Base-by-base conservation (phyloP, 192 early-diverging fungal genomes). In the Linnemannia zychae region DNA sequence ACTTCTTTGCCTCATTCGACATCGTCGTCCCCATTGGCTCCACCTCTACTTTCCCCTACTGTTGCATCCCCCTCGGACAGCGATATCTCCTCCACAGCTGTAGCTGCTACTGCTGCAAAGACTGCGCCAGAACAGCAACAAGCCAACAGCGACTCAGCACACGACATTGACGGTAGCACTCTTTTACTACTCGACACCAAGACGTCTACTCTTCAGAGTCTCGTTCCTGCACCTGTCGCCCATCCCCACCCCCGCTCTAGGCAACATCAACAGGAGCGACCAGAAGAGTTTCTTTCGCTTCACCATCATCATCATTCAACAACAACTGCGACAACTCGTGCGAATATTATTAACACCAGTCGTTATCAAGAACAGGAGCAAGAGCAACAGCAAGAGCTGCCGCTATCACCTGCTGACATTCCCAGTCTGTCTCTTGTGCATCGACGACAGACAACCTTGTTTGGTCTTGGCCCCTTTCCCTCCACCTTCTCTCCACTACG, bases 341-440 rank as follows among this genome's bases (percentile, higher is more conserved):
- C 57, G 57, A 63, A 63, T 44, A 44, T 6, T 63, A 31, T 31
- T 63, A 24, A n/a, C 9, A 28, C 24, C 0, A 28, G 57, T 63
- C 57, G 28, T 13, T 63, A 63, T 63, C 57, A 63, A 31, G 24
- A 24, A 15, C 57, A 63, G 22, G 11, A 63, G 6, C 7, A 60
- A 60, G 57, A 28, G n/a, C 52, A 63, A 63, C 2, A 12, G 13
- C 57, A 31, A 31, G 50, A 22, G 22, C 57, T n/a, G 22, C 57
- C 31, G 57, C 57, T 63, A 63, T 63, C 57, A 63, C 57, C 57
- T 63, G 57, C 57, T 63, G 57, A 63, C 57, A 63, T 31, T 63
- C 28, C 57, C 57, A 28, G 57, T 13, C 57, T 13, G 9, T 63
- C 28, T 28, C 12, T 63, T 63, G 28, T 24, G 9, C 28, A 28